These are phyloP conservation scores for Diophrys sp. DNA, from an alignment of 73 alveolate genomes.

Conservation along the genomic window DNA sequence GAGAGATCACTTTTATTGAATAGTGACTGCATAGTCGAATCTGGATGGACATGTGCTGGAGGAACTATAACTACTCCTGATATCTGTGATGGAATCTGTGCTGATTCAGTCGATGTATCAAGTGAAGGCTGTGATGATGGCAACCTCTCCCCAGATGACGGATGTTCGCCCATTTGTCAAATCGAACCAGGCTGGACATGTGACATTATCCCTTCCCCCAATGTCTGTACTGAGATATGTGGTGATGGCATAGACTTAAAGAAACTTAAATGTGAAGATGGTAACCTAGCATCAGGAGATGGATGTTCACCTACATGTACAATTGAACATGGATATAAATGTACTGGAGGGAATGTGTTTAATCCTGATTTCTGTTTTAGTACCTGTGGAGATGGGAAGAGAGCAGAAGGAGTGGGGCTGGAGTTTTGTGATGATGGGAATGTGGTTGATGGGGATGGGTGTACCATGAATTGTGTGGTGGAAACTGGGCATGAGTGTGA, in stretches of 20 bases:
- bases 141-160: not conserved
- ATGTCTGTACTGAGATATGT: constrained; percentile 9
- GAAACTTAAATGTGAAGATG: constrained; percentile 11
- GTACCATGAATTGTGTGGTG: not conserved
- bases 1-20: no score
- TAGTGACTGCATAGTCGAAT: not conserved
- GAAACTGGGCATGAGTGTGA: not conserved
- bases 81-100: constrained; percentile 14
- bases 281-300: not conserved
- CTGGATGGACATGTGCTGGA: constrained; percentile 10
- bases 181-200: constrained; percentile 20
- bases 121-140: constrained; percentile 23
- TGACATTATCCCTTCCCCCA: not conserved
- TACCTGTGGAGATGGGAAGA: not conserved
- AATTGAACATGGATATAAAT: not conserved
- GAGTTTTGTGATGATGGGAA: not conserved
- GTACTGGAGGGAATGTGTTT: not conserved
- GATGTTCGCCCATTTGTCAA: constrained; percentile 5
- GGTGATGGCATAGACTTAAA: constrained; percentile 16
- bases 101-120: constrained; percentile 1
- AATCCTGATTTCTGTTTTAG: constrained; percentile 9
- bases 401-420: not conserved
- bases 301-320: not conserved
- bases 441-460: not conserved
- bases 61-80: constrained; percentile 1